Percentiles rank a stretch among this genome's conserved stretches.
These are phyloP conservation scores for Naganishia vaughanmartiniae DNA, from an alignment of 768 basidiomycete species.

Conservation along the genomic window DNA sequence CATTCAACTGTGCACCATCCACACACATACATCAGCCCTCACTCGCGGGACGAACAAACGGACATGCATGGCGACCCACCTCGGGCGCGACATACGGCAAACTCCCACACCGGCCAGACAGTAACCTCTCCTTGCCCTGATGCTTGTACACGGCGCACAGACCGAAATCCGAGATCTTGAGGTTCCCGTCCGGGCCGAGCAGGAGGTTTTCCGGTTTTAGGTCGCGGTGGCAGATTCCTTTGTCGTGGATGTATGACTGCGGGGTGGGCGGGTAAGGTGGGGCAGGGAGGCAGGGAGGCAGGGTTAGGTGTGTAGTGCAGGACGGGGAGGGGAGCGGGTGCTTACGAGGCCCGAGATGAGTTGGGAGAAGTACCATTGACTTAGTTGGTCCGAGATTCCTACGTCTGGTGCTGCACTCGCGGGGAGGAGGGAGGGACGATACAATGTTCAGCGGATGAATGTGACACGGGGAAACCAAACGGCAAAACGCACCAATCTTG, in stretches of 20 bases:
- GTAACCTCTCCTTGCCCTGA: conserved; percentile 72
- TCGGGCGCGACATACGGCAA: conserved; percentile 93
- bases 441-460: no score
- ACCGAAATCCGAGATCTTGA: conserved; percentile 96
- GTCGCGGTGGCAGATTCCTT: conserved; percentile 94
- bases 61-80: conserved; percentile 57
- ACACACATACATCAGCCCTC: background rate
- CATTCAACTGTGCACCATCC: conserved; percentile 60
- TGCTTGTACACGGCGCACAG: conserved; percentile 84
- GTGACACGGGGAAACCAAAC: no score
- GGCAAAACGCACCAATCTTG: conserved; percentile 79
- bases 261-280: background rate
- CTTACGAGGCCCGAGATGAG: conserved; percentile 76
- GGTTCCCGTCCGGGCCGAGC: conserved; percentile 68
- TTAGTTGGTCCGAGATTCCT: conserved; percentile 79
- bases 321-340: conserved; percentile 17
- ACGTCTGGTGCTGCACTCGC: conserved; percentile 72
- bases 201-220: conserved; percentile 95
- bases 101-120: conserved; percentile 85
- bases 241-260: conserved; percentile 76
- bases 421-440: conserved; percentile 1
- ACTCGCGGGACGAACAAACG: no score
- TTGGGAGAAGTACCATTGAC: conserved; percentile 86
- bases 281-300: background rate
- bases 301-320: background rate